Percentiles rank a stretch among this genome's conserved stretches.
phyloP scores from a whole-genome alignment of 2,329 filamentous ascomycete genomes.

The Annulohypoxylon truncatum region DNA sequence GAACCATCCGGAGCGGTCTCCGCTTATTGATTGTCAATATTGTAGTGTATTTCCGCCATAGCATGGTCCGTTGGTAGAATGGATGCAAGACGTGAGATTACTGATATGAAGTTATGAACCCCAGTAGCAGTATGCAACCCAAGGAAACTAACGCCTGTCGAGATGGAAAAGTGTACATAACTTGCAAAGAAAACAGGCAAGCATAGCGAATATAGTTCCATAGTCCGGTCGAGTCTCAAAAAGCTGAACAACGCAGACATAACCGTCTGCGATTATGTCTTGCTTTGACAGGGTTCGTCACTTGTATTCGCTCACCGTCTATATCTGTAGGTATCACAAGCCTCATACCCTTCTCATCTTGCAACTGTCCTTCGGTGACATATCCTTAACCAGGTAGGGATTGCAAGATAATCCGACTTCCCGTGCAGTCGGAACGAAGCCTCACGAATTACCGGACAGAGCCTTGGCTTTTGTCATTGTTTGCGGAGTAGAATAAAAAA shows the following conservation, averaged over 20 bases:
- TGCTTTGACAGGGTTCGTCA: not conserved
- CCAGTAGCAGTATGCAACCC: not conserved
- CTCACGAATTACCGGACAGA: conserved; percentile 20
- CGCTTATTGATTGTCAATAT: not conserved
- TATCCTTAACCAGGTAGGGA: not conserved
- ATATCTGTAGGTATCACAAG: conserved; percentile 1
- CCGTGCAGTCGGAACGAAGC: conserved; percentile 8
- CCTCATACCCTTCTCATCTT: not conserved
- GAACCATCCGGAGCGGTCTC: conserved; percentile 16
- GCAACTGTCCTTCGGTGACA: not conserved
- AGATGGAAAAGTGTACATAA: conserved; percentile 6
- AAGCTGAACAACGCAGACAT: conserved; percentile 28
- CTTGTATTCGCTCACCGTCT: not conserved
- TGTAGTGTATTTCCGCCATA: not conserved
- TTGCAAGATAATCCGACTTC: not conserved
- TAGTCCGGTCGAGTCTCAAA: conserved; percentile 21
- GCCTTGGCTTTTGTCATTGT: conserved; percentile 41
- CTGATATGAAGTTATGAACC: conserved; percentile 5
- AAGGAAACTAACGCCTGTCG: conserved; percentile 10
- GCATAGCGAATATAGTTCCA: conserved; percentile 25
- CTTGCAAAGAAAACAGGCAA: conserved; percentile 5
- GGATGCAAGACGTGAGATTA: conserved; percentile 6
- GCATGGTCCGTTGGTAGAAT: conserved; percentile 21
- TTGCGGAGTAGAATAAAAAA: not conserved
- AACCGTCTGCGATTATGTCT: not conserved